Evolutionary conservation across 1,284 basidiomycete species (phyloP), one percentile per base, ranked within the genome.

Genomic region (Inonotus hispidus): DNA sequence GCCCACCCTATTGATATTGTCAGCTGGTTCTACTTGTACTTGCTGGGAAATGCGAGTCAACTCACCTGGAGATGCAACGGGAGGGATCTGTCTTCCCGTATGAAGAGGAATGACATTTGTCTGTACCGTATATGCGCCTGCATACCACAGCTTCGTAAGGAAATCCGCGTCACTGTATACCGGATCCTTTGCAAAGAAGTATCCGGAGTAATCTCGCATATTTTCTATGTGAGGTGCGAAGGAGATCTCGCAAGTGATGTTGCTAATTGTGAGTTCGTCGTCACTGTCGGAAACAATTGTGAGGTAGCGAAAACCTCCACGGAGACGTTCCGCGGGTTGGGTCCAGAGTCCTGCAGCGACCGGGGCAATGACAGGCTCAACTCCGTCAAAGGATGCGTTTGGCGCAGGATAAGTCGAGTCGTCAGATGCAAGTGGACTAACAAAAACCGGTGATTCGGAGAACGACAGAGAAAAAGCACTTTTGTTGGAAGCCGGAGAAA

Each of bases 101-200:
- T 84, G 62, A 19, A 83, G 58, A 0, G 82, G 73, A 0, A 84
- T 80, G 0, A 79, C 81, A 63, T 82, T 82, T 0, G 82, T 83
- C 66, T 85, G 82, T 8, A 85, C 80, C 0, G 82, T 85, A 66
- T 84, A 85, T 5, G 82, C 82, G 6, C 83, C 83, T 0, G 82
- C 75, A 66, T 83, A 84, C 82, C 83, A 85, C 3, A 83, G 79
- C 67, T 82, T 83, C 0, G 79, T 83, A 66, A 82, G 67, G 63
- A 82, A 82, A 62, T 82, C 73, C 29, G 66, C 58, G 66, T 83
- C 82, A n/a, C 76, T 68, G 53, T 74, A 81, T 0, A 64, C 71
- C 0, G 76, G 76, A 64, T 84, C 81, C 7, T 67, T 63, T 1
- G 82, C 76, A 60, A 73, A 81, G 69, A 85, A 85, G 68, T 84